Evolutionary conservation across 345 rosid genomes (phyloP), one percentile per base, ranked within the genome.

Genomic region (Ricinus communis): DNA sequence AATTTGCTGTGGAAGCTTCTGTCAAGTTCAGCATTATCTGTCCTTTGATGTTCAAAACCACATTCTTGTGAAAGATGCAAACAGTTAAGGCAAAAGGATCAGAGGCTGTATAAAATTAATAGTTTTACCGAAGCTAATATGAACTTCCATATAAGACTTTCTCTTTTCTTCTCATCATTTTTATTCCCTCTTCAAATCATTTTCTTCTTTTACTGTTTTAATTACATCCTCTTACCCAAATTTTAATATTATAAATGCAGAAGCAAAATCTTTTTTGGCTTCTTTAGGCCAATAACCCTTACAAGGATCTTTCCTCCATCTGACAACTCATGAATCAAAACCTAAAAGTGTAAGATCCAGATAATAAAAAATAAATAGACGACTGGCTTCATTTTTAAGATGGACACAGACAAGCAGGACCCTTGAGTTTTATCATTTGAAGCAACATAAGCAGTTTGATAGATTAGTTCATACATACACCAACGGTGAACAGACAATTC

Each of bases 401-500:
- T 6, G 19, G 19, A 6, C 14, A 8, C 14, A 62, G 50, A 12
- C 5, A 25, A 13, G 62, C 43, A 18, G 45, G 21, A 33, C 5
- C n/a, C 1, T 33, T 60, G 1, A 43, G 47, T 43, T 43, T 12
- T 43, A 56, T 11, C 47, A 57, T 12, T 45, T 28, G 2, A 28
- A 52, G 60, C 70, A 33, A 50, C 43, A 60, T 2, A 21, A 45
- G 6, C 43, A 12, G 27, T 24, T 36, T 19, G 41, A 52, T 38
- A 62, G 62, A 62, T n/a, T 31, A 10, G 11, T 22, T 30, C n/a
- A 13, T n/a, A 16, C 16, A 30, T 2, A 38, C 5, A 15, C 3
- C 8, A 27, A 13, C 21, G 27, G 22, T 1, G n/a, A 59, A 41
- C 25, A 49, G 45, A 22, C 15, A 71, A 69, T 76, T 60, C 69